phyloP scores from a whole-genome alignment of 768 basidiomycete genomes.

The Russula abietina region DNA sequence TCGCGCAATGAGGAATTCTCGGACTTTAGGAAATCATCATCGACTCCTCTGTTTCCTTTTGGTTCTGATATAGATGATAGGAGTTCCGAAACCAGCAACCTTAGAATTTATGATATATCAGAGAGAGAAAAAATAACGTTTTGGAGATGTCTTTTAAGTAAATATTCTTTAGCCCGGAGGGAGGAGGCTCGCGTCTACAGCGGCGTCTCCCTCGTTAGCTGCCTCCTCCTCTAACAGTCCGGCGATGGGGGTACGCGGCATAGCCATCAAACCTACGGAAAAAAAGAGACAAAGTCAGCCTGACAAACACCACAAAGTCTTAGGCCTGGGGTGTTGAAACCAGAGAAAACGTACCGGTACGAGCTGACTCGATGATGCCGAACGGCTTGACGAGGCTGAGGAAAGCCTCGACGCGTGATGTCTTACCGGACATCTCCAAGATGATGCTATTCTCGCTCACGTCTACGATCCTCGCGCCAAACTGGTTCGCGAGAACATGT shows the following conservation, averaged over 20 bases:
- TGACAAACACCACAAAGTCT: background rate
- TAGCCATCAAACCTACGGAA: conserved; percentile 83
- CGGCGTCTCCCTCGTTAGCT: conserved; percentile 43
- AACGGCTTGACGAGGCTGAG: conserved; percentile 87
- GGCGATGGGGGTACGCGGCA: conserved; percentile 91
- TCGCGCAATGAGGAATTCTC: background rate
- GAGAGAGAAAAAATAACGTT: background rate
- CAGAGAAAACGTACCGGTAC: conserved; percentile 60
- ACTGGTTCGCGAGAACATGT: conserved; percentile 75
- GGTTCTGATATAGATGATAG: background rate
- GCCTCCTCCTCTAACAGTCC: conserved; percentile 51
- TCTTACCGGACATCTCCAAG: conserved; percentile 92
- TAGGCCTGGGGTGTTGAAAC: background rate
- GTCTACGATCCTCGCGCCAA: conserved; percentile 90
- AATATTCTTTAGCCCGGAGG: conserved; percentile 69
- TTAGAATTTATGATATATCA: background rate
- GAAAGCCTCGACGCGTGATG: conserved; percentile 86
- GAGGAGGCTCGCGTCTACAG: conserved; percentile 85
- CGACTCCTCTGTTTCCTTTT: background rate
- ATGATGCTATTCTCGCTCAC: conserved; percentile 93
- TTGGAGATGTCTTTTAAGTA: background rate
- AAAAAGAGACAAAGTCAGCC: background rate
- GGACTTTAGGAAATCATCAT: background rate
- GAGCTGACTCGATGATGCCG: conserved; percentile 90
- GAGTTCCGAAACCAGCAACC: background rate